Evolutionary conservation across 306 rosid genomes (phyloP), one percentile per base, ranked within the genome.

Genomic region (Vachellia collinsii): DNA sequence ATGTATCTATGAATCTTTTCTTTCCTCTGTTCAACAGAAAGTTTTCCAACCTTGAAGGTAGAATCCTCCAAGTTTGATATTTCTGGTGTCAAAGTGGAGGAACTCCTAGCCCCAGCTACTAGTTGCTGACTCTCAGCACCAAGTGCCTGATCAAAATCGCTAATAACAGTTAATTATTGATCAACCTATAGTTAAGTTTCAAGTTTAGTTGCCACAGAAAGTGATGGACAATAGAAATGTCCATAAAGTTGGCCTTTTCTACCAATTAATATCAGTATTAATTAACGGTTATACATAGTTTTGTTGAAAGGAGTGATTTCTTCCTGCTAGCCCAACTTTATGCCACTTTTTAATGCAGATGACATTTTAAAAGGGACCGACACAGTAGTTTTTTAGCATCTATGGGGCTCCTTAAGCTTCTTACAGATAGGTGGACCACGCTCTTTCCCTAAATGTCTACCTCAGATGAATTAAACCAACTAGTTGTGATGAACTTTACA

Each of bases 1-100:
- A 93, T 87, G 89, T 93, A 95, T 88, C 99, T 91, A 80, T 89
- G 93, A 83, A 95, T 93, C 91, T 93, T 95, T 77, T 95, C 98
- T 80, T 88, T 93, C 88, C 99, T 95, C 78, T 93, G 93, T 82
- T 95, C 99, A 71, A 80, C 88, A 71, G 99, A 91, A 59, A 95
- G 96, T 83, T 93, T 95, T 79, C 96, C 96, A 54, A 93, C 99
- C 84, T 93, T 95, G 71, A 88, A 88, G 62, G 83, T 85, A 46
- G 92, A 88, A 82, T 93, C 98, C 83, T 94, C 97, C 86, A 90
- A 81, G 82, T 86, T 90, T 70, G 97, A 88, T 72, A 92, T 94
- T 47, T 95, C 99, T 62, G 92, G 80, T 71, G 91, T 85, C 81
- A 93, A 84, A 78, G 87, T 84, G 82, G 88, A 39, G 64, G 97